phyloP scores from a whole-genome alignment of 257 asterid genomes.

The Gynochthodes officinalis region DNA sequence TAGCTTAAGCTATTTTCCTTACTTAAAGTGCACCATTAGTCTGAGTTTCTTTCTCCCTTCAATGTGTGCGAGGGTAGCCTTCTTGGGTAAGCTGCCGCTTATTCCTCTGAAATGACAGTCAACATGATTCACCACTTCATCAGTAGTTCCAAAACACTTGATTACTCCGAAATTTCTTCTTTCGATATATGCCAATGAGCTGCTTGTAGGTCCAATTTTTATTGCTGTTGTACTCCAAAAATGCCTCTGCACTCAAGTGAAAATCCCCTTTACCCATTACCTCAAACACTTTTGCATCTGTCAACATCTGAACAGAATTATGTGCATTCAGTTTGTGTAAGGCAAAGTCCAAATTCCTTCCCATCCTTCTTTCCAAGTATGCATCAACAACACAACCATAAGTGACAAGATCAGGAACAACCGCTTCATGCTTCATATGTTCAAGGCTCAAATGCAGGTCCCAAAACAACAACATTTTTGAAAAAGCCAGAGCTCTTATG shows the following conservation, averaged over 20 bases:
- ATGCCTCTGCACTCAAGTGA: constrained; percentile 61
- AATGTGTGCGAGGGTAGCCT: no score
- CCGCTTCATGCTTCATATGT: constrained; percentile 74
- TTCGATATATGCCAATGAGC: constrained; percentile 56
- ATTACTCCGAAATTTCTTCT: constrained; percentile 59
- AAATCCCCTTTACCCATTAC: constrained; percentile 93
- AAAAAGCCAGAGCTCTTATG: constrained; percentile 75
- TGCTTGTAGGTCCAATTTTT: constrained; percentile 56
- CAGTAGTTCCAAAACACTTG: constrained; percentile 92
- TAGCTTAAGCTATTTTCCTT: not conserved
- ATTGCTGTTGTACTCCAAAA: constrained; percentile 44
- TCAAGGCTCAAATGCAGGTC: constrained; percentile 88
- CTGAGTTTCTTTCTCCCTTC: not conserved
- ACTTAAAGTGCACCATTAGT: not conserved
- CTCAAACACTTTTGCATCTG: constrained; percentile 70
- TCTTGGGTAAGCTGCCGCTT: constrained; percentile 4
- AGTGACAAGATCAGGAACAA: constrained; percentile 85
- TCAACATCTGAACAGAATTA: constrained; percentile 40
- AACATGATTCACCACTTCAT: constrained; percentile 18
- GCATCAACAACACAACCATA: constrained; percentile 83
- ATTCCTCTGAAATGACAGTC: not conserved
- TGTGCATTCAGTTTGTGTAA: constrained; percentile 39
- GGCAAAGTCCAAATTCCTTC: constrained; percentile 67
- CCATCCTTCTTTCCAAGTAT: constrained; percentile 72
- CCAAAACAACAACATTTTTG: constrained; percentile 84